Evolutionary conservation across 2,329 filamentous ascomycete species (phyloP).

Genomic region (Lomentospora prolificans): DNA sequence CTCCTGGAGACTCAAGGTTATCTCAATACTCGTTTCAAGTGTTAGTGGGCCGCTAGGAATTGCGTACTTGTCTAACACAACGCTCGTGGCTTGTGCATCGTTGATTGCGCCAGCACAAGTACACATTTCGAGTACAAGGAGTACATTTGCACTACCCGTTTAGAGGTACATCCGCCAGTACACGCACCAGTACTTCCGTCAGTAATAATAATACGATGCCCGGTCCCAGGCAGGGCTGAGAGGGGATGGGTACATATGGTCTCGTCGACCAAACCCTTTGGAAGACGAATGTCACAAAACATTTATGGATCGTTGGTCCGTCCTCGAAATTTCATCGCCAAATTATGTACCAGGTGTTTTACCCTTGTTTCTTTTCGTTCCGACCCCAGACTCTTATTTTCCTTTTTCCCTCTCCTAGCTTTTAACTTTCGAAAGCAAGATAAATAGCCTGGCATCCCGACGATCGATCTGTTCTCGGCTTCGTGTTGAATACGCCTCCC

Average conservation of each 20-base stretch:
- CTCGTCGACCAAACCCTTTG: background rate
- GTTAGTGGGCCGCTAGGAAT: background rate
- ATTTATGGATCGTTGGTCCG: background rate
- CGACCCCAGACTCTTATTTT: background rate
- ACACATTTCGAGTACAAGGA: no score
- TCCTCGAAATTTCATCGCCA: background rate
- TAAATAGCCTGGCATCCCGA: no score
- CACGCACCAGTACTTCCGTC: background rate
- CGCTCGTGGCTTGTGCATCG: background rate
- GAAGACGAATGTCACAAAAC: background rate
- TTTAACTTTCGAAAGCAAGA: background rate
- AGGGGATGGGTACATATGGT: background rate
- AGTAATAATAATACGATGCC: background rate
- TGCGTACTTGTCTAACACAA: background rate
- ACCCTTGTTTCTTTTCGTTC: no score
- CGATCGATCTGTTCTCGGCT: background rate
- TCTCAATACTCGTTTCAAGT: background rate
- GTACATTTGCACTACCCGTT: no score
- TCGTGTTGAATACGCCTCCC: no score
- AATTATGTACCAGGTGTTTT: background rate
- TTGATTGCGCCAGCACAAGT: background rate
- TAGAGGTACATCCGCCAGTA: background rate
- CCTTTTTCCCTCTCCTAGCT: background rate
- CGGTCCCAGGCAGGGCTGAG: background rate
- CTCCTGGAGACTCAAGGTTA: background rate